Evolutionary conservation across 1,284 basidiomycete species (phyloP), one percentile per base, ranked within the genome.

Genomic region (Melampsora larici-populina): DNA sequence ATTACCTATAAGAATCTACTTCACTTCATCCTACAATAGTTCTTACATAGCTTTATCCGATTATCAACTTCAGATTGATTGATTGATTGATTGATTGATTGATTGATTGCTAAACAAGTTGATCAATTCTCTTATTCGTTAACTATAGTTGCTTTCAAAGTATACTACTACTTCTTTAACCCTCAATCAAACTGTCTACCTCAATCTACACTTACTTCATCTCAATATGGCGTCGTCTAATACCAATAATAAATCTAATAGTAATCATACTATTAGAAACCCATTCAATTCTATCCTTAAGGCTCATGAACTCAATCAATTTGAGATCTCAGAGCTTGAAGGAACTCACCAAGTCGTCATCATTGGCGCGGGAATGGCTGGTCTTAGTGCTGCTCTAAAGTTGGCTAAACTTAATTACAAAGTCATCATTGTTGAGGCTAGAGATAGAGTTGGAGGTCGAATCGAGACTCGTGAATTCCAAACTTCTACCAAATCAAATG

Each of bases 381-480:
- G 74, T 43, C 29, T 76, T 1, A 63, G 48, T n/a, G 74, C 74
- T 31, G 66, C 51, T 3, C 55, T 76, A 11, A 17, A 60, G 18
- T 36, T 76, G 15, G n/a, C 26, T 11, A 64, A 65, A 40, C 46
- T 55, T 9, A 65, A 65, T 7, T 51, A 69, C 29, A 21, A 64
- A 11, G 74, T 76, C 1, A 63, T 65, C 7, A 76, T 76, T n/a
- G 36, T 76, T 8, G 74, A 76, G 55, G 74, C 74, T 60, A 68
- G 74, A 43, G 65, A 76, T 43, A n/a, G 74, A 46, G 66, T 76
- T 8, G 74, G 74, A 1, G 74, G 74, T 1, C 29, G 74, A 31
- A 76, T 76, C 40, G 51, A 62, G 26, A 49, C 21, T 31, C 74
- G 65, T 24, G 33, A 36, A 46, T 76, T 64, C 33, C 18, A 64